Conservation (phyloP, 768 basidiomycete species). For the Russula sp. region DNA sequence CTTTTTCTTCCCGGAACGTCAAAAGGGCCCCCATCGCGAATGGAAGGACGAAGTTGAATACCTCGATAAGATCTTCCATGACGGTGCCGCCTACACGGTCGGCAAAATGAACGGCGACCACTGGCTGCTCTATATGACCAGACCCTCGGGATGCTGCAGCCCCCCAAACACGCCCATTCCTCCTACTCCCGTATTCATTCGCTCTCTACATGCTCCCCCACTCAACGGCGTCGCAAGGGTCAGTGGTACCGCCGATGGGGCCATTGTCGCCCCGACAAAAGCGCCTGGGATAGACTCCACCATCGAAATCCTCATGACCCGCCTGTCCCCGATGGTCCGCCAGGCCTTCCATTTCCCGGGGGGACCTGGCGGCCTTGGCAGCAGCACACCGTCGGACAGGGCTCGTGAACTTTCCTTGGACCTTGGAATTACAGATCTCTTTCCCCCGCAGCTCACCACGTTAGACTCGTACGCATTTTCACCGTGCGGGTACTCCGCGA, state of each 20-base stretch:
- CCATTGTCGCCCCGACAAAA: background rate
- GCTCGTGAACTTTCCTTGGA: constrained; percentile 55
- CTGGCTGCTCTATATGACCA: constrained; percentile 93
- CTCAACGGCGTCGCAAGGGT: constrained; percentile 6
- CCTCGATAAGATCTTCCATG: constrained; percentile 81
- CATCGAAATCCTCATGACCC: constrained; percentile 97
- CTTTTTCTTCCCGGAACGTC: constrained; percentile 99
- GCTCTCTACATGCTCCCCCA: constrained; percentile 19
- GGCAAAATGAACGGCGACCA: constrained; percentile 98
- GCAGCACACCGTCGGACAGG: constrained; percentile 39
- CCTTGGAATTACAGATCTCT: constrained; percentile 76
- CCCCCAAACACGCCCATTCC: constrained; percentile 18
- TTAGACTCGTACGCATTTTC: constrained; percentile 91
- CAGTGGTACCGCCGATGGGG: constrained; percentile 20
- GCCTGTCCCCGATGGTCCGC: constrained; percentile 69
- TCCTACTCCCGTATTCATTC: background rate
- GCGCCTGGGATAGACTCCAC: constrained; percentile 66
- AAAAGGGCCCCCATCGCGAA: constrained; percentile 84
- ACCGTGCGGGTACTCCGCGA: constrained; percentile 95
- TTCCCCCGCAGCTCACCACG: constrained; percentile 69
- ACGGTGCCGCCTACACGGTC: constrained; percentile 90
- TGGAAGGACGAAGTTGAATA: constrained; percentile 93
- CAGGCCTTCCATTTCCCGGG: constrained; percentile 59
- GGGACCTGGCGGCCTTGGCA: constrained; percentile 22
- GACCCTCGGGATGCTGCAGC: constrained; percentile 34